phyloP scores from a whole-genome alignment of 23 red algal species.

The Gracilaria domingensis region DNA sequence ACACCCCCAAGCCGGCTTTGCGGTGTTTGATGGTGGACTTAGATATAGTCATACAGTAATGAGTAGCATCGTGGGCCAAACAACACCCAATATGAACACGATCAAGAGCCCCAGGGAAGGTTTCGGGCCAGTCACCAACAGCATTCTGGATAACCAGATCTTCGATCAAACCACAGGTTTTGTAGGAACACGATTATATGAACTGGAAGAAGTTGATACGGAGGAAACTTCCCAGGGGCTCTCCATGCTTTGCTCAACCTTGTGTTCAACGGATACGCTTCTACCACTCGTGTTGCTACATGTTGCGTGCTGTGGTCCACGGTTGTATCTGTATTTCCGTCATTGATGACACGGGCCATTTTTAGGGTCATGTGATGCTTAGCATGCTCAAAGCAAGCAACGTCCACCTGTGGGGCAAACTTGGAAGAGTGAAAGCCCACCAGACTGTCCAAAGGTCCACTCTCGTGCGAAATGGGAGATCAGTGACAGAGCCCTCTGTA shows the following conservation, averaged over 20 bases:
- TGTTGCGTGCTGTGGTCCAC: neutral
- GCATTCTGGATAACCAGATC: neutral
- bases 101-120: neutral
- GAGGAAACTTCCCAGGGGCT: neutral
- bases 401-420: too few species aligned
- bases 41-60: neutral
- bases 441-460: too few species aligned
- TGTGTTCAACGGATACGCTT: neutral
- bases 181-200: too few species aligned
- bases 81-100: neutral
- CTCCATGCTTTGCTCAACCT: neutral
- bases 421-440: too few species aligned
- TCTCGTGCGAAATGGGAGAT: too few species aligned
- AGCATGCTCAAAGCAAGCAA: neutral
- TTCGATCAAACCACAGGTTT: too few species aligned
- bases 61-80: neutral
- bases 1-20: conserved; percentile 8
- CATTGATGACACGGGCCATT: neutral
- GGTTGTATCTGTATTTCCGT: neutral
- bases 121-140: neutral
- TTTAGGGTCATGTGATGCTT: neutral
- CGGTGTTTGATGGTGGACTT: conserved; percentile 1
- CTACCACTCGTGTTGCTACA: neutral
- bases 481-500: too few species aligned
- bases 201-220: neutral